Evolutionary conservation across 139 green algal species (phyloP).

Genomic region (Micractinium conductrix): DNA sequence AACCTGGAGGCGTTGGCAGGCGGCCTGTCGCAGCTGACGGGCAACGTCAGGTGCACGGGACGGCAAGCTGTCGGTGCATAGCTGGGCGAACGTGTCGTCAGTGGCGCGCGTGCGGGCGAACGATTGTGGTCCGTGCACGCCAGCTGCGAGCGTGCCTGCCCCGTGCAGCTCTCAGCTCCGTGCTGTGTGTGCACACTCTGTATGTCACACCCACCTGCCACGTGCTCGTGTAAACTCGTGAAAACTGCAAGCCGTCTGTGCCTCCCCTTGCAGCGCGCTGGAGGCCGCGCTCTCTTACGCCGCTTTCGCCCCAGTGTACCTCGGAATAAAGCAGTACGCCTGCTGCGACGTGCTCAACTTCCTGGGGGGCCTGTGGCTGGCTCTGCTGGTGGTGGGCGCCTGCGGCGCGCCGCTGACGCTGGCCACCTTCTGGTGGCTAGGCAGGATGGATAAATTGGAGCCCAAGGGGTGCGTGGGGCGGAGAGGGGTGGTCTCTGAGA

Average conservation of each 20-base stretch:
- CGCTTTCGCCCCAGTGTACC: neutral
- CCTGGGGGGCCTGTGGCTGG: constrained; percentile 16
- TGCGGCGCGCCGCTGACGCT: constrained; percentile 1
- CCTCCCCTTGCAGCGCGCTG: neutral
- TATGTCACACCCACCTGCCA: neutral
- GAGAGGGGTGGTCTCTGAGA: too few species aligned
- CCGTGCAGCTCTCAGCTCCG: too few species aligned
- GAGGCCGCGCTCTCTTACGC: constrained; percentile 6
- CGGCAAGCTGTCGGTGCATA: too few species aligned
- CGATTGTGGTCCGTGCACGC: too few species aligned
- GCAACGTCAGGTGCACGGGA: constrained; percentile 30
- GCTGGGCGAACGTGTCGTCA: too few species aligned
- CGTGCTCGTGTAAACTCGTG: too few species aligned
- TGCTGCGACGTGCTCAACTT: constrained; percentile 27
- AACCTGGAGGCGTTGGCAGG: neutral
- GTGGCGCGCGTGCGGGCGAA: too few species aligned
- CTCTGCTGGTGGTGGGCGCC: constrained; percentile 16
- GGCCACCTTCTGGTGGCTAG: constrained; percentile 5
- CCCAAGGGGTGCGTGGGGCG: neutral
- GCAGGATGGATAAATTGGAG: constrained; percentile 1
- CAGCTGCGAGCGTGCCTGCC: too few species aligned
- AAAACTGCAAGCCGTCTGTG: too few species aligned
- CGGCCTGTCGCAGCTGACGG: neutral
- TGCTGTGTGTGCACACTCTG: too few species aligned
- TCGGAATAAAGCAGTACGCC: neutral